Evolutionary conservation across 148 eudicot genomes (phyloP), one percentile per base, ranked within the genome.

Genomic region (Heliosperma pusillum): DNA sequence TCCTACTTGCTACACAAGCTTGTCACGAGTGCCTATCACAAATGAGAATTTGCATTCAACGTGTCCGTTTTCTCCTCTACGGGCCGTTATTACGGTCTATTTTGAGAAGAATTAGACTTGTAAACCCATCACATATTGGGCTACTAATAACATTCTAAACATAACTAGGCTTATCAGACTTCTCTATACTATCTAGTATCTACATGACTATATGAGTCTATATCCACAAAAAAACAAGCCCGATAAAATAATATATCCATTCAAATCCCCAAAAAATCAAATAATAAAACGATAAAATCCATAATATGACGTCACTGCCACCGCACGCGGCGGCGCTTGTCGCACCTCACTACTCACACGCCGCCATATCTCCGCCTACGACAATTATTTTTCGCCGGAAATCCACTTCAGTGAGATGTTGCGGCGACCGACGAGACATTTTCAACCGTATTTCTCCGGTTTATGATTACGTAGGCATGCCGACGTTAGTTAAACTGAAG

Each of bases 371-470:
- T 13, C 56, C 71, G 26, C 77, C 83, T 80, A 27, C 21, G 16
- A 66, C 20, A 0, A 1, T 59, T 5, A 19, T 5, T 40, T 72
- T 11, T 68, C 83, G 79, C 17, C 57, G 33, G 13, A 74, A 66
- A 44, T 59, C 13, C 0, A 0, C 15, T 17, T 22, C 22, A 1
- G 24, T 72, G 13, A 80, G 53, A 26, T 89, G 89, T 58, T 55
- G 90, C 65, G 76, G 44, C 5, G 88, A 91, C 45, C 88, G 97
- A 0, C 87, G 82, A 71, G 88, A 85, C 73, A 92, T 92, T 13
- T 95, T 95, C 69, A 89, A 77, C 84, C 89, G 96, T 82, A 89
- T 95, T 80, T 93, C 98, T 73, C 96, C 98, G 66, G 92, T 90
- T 69, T 95, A 95, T 59, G 98, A 95, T 82, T 89, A 89, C 65